phyloP scores from a whole-genome alignment of 1,139 yeast species.

The Nadsonia starkeyi-henricii region DNA sequence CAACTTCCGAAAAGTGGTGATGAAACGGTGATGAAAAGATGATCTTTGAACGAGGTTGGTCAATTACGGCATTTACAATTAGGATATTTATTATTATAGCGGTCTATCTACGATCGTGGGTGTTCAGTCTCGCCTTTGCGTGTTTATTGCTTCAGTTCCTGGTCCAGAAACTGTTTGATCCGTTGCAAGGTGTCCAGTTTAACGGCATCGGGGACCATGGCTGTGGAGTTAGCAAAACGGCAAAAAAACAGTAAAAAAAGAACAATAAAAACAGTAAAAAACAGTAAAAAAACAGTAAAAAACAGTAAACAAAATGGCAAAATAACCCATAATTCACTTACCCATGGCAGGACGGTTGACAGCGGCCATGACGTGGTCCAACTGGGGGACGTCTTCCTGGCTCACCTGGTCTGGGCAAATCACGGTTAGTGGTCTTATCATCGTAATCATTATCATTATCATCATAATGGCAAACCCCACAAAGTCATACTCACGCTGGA shows the following conservation, averaged over 20 bases:
- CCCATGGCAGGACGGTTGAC: conserved; percentile 55
- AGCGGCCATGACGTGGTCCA: conserved; percentile 37
- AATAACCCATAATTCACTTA: no score
- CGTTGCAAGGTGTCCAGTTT: conserved; percentile 43
- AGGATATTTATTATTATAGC: no score
- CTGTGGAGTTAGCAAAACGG: conserved; percentile 14
- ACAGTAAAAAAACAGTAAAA: not conserved
- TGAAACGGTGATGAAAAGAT: no score
- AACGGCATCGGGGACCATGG: conserved; percentile 52
- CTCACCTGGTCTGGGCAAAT: conserved; percentile 26
- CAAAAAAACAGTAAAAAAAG: not conserved
- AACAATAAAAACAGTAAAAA: not conserved
- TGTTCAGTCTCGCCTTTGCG: no score
- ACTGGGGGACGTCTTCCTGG: conserved; percentile 31
- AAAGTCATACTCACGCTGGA: conserved; percentile 32
- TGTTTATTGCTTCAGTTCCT: conserved; percentile 20
- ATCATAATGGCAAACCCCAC: no score
- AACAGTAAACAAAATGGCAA: no score
- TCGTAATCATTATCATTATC: no score
- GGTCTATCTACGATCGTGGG: no score
- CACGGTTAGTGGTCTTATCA: no score
- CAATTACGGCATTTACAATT: no score
- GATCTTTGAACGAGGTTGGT: no score
- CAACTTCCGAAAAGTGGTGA: no score
- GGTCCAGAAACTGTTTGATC: conserved; percentile 49